Conservation (phyloP, 2,329 filamentous ascomycete genomes). For the Dryadomyces quercus-mongolicae region DNA sequence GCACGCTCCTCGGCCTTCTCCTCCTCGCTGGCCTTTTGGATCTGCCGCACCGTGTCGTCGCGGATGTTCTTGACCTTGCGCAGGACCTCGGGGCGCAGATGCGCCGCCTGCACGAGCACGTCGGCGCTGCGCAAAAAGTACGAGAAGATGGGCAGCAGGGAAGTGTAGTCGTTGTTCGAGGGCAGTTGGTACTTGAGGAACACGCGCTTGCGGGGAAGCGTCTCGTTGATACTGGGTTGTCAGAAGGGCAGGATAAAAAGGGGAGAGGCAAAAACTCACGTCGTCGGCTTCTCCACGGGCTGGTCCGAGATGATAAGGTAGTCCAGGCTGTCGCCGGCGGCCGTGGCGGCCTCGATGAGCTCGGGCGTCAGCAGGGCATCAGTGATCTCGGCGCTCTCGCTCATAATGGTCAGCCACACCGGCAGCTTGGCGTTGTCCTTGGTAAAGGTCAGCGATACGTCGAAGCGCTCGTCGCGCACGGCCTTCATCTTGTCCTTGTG, state of each 20-base stretch:
- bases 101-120: constrained; percentile 59
- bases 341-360: constrained; percentile 64
- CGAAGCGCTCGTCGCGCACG: constrained; percentile 85
- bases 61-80: constrained; percentile 73
- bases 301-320: constrained; percentile 85
- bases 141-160: constrained; percentile 62
- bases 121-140: constrained; percentile 82
- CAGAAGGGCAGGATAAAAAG: not conserved
- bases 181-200: constrained; percentile 65
- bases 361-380: constrained; percentile 80
- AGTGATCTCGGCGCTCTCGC: constrained; percentile 89
- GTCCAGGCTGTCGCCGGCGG: constrained; percentile 71
- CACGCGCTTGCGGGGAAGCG: constrained; percentile 72
- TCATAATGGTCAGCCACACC: constrained; percentile 87
- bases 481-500: constrained; percentile 91
- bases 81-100: constrained; percentile 82
- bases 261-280: constrained; percentile 38
- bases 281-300: constrained; percentile 73
- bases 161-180: constrained; percentile 47
- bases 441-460: constrained; percentile 82
- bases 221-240: constrained; percentile 61
- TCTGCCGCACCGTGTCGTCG: constrained; percentile 66
- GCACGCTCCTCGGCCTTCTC: constrained; percentile 69
- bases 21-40: constrained; percentile 70
- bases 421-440: constrained; percentile 90